phyloP scores from a whole-genome alignment of 345 rosid species.

The Euclidium syriacum region DNA sequence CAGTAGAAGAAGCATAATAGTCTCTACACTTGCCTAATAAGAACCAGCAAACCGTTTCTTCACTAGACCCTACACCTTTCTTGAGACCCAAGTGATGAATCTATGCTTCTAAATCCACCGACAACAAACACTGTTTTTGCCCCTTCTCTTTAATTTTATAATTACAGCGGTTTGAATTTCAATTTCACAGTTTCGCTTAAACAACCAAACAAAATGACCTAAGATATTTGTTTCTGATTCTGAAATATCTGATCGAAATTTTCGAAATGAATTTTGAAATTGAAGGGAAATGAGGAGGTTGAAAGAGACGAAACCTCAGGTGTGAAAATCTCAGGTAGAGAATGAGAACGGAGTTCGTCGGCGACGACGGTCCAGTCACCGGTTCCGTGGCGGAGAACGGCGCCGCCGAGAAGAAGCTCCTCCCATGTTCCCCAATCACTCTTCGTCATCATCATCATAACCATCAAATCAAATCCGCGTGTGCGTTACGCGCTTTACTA shows the following conservation, averaged over 20 bases:
- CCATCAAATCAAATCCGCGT: slow-evolving; percentile 23
- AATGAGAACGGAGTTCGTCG: slow-evolving; percentile 71
- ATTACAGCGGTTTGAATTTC: too few species aligned
- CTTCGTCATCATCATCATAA: slow-evolving; percentile 18
- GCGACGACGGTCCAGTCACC: slow-evolving; percentile 69
- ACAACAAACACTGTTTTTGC: slow-evolving; percentile 15
- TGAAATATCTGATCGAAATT: not conserved
- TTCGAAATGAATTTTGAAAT: not conserved
- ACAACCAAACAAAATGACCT: not conserved
- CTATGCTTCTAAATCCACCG: slow-evolving; percentile 13
- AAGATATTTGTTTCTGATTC: not conserved
- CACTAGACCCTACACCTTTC: slow-evolving; percentile 1
- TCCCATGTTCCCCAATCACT: slow-evolving; percentile 88
- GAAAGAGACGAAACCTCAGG: slow-evolving; percentile 53
- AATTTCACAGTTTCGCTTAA: not conserved
- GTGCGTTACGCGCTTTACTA: slow-evolving; percentile 24
- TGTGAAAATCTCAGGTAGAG: slow-evolving; percentile 44
- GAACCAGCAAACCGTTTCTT: not conserved
- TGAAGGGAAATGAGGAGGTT: not conserved
- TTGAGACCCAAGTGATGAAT: slow-evolving; percentile 32
- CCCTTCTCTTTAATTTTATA: too few species aligned
- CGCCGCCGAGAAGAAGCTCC: slow-evolving; percentile 80
- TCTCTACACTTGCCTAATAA: not conserved
- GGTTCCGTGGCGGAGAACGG: slow-evolving; percentile 86
- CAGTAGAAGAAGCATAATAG: not conserved